phyloP scores from a whole-genome alignment of 176 grass and related monocot species.

The Eragrostis nindensis region DNA sequence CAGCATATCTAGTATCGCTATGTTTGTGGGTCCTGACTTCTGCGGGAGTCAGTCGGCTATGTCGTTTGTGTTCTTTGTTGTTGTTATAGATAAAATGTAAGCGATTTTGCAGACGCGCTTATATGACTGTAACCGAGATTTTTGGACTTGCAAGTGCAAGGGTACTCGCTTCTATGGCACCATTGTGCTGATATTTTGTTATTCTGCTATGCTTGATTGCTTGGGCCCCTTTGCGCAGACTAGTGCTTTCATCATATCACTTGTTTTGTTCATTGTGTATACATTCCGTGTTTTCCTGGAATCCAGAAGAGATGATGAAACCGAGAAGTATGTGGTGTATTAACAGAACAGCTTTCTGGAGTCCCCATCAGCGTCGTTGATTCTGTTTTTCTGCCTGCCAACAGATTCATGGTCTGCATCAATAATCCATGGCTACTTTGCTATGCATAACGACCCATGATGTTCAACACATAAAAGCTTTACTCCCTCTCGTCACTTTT shows the following conservation, averaged over 20 bases:
- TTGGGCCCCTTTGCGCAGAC: background rate
- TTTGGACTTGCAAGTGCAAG: conserved; percentile 48
- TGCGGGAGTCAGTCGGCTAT: conserved; percentile 42
- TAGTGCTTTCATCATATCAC: background rate
- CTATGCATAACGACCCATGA: no score
- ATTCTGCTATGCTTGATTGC: background rate
- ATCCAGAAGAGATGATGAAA: background rate
- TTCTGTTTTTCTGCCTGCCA: background rate
- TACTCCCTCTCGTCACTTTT: no score
- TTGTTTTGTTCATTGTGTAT: no score
- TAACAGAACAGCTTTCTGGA: background rate
- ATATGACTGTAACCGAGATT: conserved; percentile 60
- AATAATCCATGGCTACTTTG: no score
- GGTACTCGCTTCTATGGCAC: conserved; percentile 3
- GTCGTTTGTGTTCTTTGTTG: conserved; percentile 19
- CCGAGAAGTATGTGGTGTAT: background rate
- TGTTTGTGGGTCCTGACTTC: conserved; percentile 55
- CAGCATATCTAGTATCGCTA: conserved; percentile 43
- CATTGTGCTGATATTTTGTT: conserved; percentile 6
- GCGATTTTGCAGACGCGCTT: conserved; percentile 64
- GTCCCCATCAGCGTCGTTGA: background rate
- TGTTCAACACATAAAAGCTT: no score
- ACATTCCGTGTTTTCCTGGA: background rate
- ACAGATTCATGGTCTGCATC: no score
- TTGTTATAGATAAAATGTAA: conserved; percentile 61